Conservation (phyloP, 108 stramenopile species). For the Licmophora abbreviata region DNA sequence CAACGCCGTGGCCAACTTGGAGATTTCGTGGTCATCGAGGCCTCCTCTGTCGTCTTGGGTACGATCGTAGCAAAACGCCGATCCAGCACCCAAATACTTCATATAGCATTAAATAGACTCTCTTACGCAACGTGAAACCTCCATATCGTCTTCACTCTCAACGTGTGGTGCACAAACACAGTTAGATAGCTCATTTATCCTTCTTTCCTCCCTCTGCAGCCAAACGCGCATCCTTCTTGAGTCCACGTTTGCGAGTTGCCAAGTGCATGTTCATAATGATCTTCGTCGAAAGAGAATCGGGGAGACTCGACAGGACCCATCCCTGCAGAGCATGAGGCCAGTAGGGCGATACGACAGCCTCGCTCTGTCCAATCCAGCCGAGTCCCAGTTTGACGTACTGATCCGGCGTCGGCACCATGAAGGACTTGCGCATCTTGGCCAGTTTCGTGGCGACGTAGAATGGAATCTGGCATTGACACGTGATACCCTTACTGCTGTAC, state of each 20-base stretch:
- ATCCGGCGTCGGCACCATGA: conserved; percentile 83
- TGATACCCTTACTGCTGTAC: conserved; percentile 79
- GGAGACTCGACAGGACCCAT: conserved; percentile 73
- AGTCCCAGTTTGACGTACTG: conserved; percentile 77
- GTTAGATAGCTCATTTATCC: no score
- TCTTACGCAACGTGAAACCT: no score
- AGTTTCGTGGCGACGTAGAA: conserved; percentile 97
- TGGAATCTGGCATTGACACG: conserved; percentile 94
- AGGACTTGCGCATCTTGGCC: conserved; percentile 89
- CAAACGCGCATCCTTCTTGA: conserved; percentile 84
- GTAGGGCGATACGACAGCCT: conserved; percentile 80
- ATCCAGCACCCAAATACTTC: no score
- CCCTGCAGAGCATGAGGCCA: conserved; percentile 92
- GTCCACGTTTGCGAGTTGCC: conserved; percentile 82
- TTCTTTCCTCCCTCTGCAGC: conserved; percentile 26
- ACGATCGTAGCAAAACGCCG: no score
- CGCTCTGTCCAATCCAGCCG: conserved; percentile 77
- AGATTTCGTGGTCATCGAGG: no score
- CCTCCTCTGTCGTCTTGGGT: no score
- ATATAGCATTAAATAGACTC: no score
- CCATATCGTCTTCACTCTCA: no score
- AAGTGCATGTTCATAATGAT: conserved; percentile 85
- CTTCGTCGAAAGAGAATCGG: conserved; percentile 48
- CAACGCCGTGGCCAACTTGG: no score
- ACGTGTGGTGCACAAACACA: no score